Base-by-base conservation (phyloP, 2,329 filamentous ascomycete species). In the Microdochium trichocladiopsis region DNA sequence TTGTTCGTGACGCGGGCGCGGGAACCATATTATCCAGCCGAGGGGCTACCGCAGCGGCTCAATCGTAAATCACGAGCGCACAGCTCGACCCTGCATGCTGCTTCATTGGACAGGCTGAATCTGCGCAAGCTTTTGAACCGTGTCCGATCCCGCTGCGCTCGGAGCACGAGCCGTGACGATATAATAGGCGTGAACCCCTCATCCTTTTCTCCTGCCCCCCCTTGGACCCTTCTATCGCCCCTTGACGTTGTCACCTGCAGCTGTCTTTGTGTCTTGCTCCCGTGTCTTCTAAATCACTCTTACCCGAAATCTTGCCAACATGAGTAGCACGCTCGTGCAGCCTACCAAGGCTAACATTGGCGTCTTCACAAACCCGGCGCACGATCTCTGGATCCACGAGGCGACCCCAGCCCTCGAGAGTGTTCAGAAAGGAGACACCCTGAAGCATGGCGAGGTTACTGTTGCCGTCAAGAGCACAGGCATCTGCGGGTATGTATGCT, bases 381-480 rank as follows among this genome's bases (percentile, higher is more conserved):
- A 97, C 69, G 88, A 96, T 55, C 78, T 97, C 51, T 97, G 92
- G 90, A 83, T 96, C 55, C 87, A 80, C 52, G 84, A 90, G 58
- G 84, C 92, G 12, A 78, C 83, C 60, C 93, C 93, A 4, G 85
- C 81, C 47, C 72, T 90, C 24, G 88, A 95, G 67, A 84, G 84
- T 56, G 85, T 95, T 53, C 75, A 84, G 58, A 80, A 80, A 28
- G 87, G 83, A 48, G 73, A 84, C 51, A 79, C 77, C 49, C 74
- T 96, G 62, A 85, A 88, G 71, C 78, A 81, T 23, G 93, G 92
- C 50, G 88, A 96, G 72, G 90, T 96, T 49, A 91, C 90, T 24
- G 71, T 97, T 56, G 90, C 89, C 52, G 83, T 97, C 69, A 90
- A 93, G 72, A 95, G 89, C 72, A 96, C 93, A 8, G 94, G 94